Conservation (phyloP, 2,329 filamentous ascomycete genomes). For the Pseudovirgaria hyperparasitica region DNA sequence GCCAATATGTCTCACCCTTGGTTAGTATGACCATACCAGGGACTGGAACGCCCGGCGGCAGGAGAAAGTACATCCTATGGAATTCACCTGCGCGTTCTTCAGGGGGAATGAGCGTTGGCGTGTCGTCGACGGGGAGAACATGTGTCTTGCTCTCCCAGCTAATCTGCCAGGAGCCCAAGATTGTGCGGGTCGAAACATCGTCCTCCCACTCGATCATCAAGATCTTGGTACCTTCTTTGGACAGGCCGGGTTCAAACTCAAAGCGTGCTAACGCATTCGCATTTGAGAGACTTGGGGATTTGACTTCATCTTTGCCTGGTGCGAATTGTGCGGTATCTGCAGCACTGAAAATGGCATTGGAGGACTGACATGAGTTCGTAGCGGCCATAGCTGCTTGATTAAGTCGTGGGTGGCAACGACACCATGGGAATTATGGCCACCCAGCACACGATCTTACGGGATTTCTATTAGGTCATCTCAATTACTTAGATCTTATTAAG, state of each 20-base stretch:
- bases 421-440: too few species aligned
- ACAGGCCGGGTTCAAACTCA: constrained; percentile 67
- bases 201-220: constrained; percentile 88
- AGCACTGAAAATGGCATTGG: too few species aligned
- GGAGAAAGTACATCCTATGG: constrained; percentile 65
- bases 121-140: constrained; percentile 53
- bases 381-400: too few species aligned
- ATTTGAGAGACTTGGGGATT: constrained; percentile 35
- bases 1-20: constrained; percentile 34
- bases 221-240: constrained; percentile 78
- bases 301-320: constrained; percentile 25
- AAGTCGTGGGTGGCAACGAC: too few species aligned
- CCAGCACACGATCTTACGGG: too few species aligned
- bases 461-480: too few species aligned
- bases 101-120: constrained; percentile 12
- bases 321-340: too few species aligned
- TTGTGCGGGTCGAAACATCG: constrained; percentile 34
- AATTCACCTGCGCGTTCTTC: constrained; percentile 26
- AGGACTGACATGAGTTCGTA: too few species aligned
- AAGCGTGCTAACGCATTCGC: constrained; percentile 64
- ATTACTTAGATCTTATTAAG: too few species aligned
- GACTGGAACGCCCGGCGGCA: constrained; percentile 59
- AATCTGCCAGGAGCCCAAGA: constrained; percentile 56
- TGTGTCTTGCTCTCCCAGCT: constrained; percentile 73
- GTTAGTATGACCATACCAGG: constrained; percentile 58